phyloP scores from a whole-genome alignment of 2,329 filamentous ascomycete genomes.

The Bipolaris victoriae region DNA sequence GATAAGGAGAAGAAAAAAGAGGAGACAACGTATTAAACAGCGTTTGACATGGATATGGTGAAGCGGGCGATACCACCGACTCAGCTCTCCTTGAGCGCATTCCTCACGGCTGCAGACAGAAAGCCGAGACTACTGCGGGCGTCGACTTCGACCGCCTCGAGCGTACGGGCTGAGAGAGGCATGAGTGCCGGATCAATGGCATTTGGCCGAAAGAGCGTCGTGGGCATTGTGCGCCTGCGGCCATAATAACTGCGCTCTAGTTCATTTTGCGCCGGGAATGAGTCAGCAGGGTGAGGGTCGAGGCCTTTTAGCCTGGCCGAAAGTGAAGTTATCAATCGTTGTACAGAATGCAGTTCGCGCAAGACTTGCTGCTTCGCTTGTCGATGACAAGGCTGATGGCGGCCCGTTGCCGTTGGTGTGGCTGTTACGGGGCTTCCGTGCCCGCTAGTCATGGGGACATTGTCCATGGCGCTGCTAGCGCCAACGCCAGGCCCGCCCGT shows the following conservation, averaged over 20 bases:
- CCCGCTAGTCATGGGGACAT: not conserved
- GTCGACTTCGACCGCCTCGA: conserved; percentile 5
- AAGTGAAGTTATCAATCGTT: conserved; percentile 9
- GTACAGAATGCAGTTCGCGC: conserved; percentile 11
- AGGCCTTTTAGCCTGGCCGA: conserved; percentile 7
- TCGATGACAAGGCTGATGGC: not conserved
- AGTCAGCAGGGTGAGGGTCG: not conserved
- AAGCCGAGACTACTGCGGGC: conserved; percentile 7
- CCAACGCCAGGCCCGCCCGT: not conserved
- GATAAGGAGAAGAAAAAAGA: not conserved
- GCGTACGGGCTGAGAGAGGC: conserved; percentile 3
- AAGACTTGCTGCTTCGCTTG: conserved; percentile 12
- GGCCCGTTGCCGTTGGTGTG: not conserved
- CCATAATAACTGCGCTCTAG: not conserved
- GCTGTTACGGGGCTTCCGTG: not conserved
- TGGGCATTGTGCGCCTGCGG: not conserved
- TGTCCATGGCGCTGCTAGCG: not conserved
- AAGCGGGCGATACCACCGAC: not conserved
- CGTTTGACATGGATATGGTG: not conserved
- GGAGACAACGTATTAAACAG: not conserved
- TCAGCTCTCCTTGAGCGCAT: conserved; percentile 8
- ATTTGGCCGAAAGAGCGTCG: not conserved
- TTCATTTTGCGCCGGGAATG: not conserved
- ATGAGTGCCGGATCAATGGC: not conserved
- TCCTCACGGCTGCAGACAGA: conserved; percentile 3